These are phyloP conservation scores for Clarireedia monteithiana DNA, from an alignment of 2,329 filamentous ascomycete species.

Conservation along the genomic window DNA sequence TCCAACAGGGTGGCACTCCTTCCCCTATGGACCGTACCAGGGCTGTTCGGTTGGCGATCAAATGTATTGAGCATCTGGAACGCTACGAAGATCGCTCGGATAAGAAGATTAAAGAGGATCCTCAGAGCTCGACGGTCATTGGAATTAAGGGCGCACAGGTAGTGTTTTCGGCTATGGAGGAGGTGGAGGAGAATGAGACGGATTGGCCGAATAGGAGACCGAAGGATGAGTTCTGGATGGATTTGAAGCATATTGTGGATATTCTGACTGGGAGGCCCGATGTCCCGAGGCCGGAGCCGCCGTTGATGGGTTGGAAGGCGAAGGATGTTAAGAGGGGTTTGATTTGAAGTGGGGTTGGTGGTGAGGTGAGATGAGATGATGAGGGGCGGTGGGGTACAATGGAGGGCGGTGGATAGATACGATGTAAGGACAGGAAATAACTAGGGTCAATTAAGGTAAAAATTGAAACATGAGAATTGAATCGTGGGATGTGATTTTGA, in stretches of 20 bases:
- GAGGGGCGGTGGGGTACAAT: not conserved
- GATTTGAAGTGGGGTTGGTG: not conserved
- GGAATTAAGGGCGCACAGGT: conserved; percentile 87
- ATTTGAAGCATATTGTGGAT: conserved; percentile 74
- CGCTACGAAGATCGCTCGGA: conserved; percentile 58
- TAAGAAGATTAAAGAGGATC: conserved; percentile 64
- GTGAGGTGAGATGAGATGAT: not conserved
- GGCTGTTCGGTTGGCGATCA: conserved; percentile 85
- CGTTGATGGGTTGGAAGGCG: conserved; percentile 31
- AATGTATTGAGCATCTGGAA: conserved; percentile 89
- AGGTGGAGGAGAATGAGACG: conserved; percentile 75
- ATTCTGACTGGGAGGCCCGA: conserved; percentile 67
- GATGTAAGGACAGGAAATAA: no score
- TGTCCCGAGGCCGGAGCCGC: conserved; percentile 37
- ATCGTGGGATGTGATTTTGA: no score
- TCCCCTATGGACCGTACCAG: conserved; percentile 94
- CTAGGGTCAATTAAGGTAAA: no score
- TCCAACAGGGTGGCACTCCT: conserved; percentile 88
- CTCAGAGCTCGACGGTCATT: conserved; percentile 71
- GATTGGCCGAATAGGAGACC: conserved; percentile 90
- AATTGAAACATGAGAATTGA: no score
- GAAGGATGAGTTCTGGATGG: conserved; percentile 77
- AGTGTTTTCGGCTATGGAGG: conserved; percentile 75
- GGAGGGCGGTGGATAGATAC: not conserved
- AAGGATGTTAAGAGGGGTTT: conserved; percentile 13